Base-by-base conservation (phyloP, 768 basidiomycete species). In the Agaricus blazei region DNA sequence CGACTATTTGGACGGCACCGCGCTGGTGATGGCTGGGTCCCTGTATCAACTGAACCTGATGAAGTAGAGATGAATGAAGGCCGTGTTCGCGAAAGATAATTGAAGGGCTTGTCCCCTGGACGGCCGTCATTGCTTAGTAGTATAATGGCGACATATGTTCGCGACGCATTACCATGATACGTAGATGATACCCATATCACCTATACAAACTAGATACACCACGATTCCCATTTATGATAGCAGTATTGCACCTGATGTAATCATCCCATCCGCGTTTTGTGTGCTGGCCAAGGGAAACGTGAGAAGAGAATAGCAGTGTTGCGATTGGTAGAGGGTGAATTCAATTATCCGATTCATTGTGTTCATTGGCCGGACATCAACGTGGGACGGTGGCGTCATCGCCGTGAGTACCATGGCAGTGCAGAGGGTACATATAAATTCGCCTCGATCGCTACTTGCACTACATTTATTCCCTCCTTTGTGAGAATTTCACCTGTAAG, bases 1-100 rank as follows among this genome's bases (percentile, higher is more conserved):
- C 71, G 78, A 58, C 64, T 85, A 52, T 73, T 75, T 38, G 80
- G 84, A 26, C 75, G 77, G 44, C 77, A 79, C 12, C 70, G 74
- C 50, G 70, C 75, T 24, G 81, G 79, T 15, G 78, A 80, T 24
- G 90, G 89, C 19, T 89, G 89, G 90, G 77, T 87, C 71, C 84
- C 85, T 26, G 84, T 91, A 42, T 83, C 89, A 40, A 90, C 85
- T 27, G 82, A 84, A 28, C 79, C 74, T 26, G 88, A 88, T 58
- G 87, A 88, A 59, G 74, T 90, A 43, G 90, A 92, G 73, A 88
- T 88, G 79, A 48, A 42, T 19, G 48, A 56, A 52, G 48, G 40
- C 19, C 28, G 47, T 36, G 31, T 40, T 9, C 42, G 34, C 24
- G 48, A 46, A 53, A 46, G 40, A 52, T 40, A 19, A 40, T 14